Evolutionary conservation across 176 grass and related monocot genomes (phyloP), one percentile per base, ranked within the genome.

Genomic region (Juncus effusus): DNA sequence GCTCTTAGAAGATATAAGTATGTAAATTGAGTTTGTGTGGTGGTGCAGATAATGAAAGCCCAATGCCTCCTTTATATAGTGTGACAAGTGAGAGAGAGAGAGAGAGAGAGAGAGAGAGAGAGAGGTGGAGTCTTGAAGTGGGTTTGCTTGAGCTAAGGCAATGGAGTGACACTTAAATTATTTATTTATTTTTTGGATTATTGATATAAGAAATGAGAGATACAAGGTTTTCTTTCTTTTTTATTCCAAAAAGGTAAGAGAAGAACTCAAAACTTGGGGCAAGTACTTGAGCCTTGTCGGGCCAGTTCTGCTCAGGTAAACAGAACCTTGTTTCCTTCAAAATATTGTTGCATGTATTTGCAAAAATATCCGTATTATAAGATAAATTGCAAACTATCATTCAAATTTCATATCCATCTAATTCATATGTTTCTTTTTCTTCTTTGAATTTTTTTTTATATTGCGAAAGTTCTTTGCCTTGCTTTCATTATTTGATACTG

Each of bases 11-110:
- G 63, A 69, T 47, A 69, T 50, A 10, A n/a, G 37, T 6, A 13
- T 7, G 8, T 74, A 16, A 61, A 5, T 36, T 61, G 16, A 9
- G 62, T 66, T 15, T 65, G 19, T 44, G 4, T 14, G 53, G 47
- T 37, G 4, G 49, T 54, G 52, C 49, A 70, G 35, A 60, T 47
- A 74, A 76, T 52, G 16, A 51, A 42, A 10, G n/a, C 6, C 58
- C 5, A 77, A 57, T 49, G 69, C 40, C n/a, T n/a, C 45, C 11
- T 80, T 83, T 83, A 78, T 90, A 83, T 90, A 86, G 80, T 42
- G 4, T n/a, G 53, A 7, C 47, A 14, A 62, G 44, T n/a, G 14
- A 42, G 40, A 38, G 38, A 44, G 13, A 71, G 59, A 60, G 51
- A 72, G 8, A 10, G 12, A 16, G 55, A 70, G 72, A 59, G 38